phyloP scores from a whole-genome alignment of 805 yeast species.

The Zygosaccharomyces rouxii region DNA sequence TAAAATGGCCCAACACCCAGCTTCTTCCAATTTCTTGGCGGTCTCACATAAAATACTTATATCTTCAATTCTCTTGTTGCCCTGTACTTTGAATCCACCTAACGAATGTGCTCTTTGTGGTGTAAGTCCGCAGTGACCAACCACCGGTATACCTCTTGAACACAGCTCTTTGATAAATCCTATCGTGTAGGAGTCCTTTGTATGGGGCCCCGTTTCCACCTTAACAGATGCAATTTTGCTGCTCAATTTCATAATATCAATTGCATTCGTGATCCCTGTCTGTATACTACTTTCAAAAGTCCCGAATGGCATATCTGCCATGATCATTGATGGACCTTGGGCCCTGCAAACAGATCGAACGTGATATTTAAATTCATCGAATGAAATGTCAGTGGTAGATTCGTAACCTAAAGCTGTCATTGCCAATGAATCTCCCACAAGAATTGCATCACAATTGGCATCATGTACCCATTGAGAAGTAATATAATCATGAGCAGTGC shows the following conservation, averaged over 20 bases:
- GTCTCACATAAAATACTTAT: conserved; percentile 60
- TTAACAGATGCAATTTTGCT: conserved; percentile 41
- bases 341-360: conserved; percentile 76
- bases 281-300: conserved; percentile 61
- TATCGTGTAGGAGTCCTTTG: conserved; percentile 42
- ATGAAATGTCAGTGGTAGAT: conserved; percentile 67
- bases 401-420: conserved; percentile 85
- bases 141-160: conserved; percentile 75
- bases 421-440: conserved; percentile 90
- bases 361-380: conserved; percentile 77
- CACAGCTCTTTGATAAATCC: conserved; percentile 53
- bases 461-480: conserved; percentile 66
- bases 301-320: conserved; percentile 90
- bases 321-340: conserved; percentile 54
- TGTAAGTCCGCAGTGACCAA: conserved; percentile 89
- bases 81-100: conserved; percentile 90
- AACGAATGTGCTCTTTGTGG: conserved; percentile 78
- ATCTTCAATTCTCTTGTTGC: conserved; percentile 45
- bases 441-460: conserved; percentile 61
- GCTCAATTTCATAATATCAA: conserved; percentile 36
- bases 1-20: conserved; percentile 73
- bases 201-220: conserved; percentile 65
- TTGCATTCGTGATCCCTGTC: conserved; percentile 70
- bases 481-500: conserved; percentile 88
- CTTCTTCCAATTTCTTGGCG: conserved; percentile 62